A percentile compares a stretch with the other conserved stretches of the same genome.
phyloP scores from a whole-genome alignment of 2,329 filamentous ascomycete genomes.

The Albophoma yamanashiensis region DNA sequence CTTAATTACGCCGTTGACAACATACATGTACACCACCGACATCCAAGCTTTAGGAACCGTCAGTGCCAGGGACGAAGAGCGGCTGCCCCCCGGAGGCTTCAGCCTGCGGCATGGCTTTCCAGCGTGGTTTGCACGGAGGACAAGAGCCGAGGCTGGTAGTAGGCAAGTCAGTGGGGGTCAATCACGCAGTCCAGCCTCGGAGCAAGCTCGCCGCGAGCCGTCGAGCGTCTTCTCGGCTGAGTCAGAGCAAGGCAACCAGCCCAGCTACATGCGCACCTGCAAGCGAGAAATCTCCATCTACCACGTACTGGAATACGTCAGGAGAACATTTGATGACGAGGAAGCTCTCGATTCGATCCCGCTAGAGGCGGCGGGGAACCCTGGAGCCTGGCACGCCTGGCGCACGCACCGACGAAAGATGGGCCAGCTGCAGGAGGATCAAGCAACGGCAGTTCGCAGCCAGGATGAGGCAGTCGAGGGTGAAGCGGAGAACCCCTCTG shows the following conservation, averaged over 20 bases:
- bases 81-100: conserved; percentile 80
- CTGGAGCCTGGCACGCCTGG: conserved; percentile 93
- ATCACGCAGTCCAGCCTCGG: conserved; percentile 12
- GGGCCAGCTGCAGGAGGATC: conserved; percentile 15
- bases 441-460: neutral
- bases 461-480: neutral
- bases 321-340: conserved; percentile 71
- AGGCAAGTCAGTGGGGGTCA: conserved; percentile 32
- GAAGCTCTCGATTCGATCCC: conserved; percentile 68
- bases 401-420: conserved; percentile 48
- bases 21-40: conserved; percentile 81
- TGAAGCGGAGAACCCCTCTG: neutral
- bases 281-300: conserved; percentile 43
- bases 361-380: conserved; percentile 74
- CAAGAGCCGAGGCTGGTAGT: conserved; percentile 26
- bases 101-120: conserved; percentile 86
- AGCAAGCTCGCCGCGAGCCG: conserved; percentile 7
- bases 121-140: conserved; percentile 66
- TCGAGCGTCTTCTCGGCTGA: conserved; percentile 17
- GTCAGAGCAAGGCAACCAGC: conserved; percentile 15
- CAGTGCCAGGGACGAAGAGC: conserved; percentile 73
- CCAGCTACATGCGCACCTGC: conserved; percentile 29
- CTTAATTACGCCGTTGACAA: conserved; percentile 84
- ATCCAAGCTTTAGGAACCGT: conserved; percentile 66
- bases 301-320: conserved; percentile 70